Evolutionary conservation across 2,329 filamentous ascomycete genomes (phyloP), one percentile per base, ranked within the genome.

Genomic region (Fusarium heterosporum): DNA sequence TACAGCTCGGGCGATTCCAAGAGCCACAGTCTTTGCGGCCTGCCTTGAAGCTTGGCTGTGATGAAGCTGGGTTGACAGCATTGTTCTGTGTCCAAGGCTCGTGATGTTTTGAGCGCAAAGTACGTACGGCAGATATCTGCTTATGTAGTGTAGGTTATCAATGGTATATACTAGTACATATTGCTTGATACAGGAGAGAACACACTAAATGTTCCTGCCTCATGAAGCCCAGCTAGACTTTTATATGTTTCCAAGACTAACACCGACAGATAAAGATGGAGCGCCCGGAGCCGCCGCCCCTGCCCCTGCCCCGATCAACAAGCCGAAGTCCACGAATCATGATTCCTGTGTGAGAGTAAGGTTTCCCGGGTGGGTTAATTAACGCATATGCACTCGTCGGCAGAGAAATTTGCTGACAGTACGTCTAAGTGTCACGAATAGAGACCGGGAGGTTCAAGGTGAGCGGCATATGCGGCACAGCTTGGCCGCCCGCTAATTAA

Each of bases 51-150:
- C 66, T 41, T 68, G 46, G 22, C 62, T 40, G 47, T 67, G 69
- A 3, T 69, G 71, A 43, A 72, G 57, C 17, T 72, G 69, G 19
- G 69, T 68, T 39, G 75, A 73, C 42, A 75, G 68, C 75, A 77
- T 76, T 41, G 51, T 25, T 36, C 57, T 26, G 45, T n/a, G 32
- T 43, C 22, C 4, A 61, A 60, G 47, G 47, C 48, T 55, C 16
- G 38, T 41, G 38, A 40, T 38, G 59, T 57, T 53, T 68, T 66
- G 41, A 14, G 16, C 40, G 40, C 41, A 57, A 39, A 4, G 17
- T 34, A 19, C 26, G 22, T 40, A 34, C 38, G 58, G 47, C 39
- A 66, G 41, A 28, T 54, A 51, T 43, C 25, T 55, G 55, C 19
- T 49, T 52, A 25, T 50, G 11, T 10, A 42, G 17, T 41, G 17